A percentile compares a stretch with the other conserved stretches of the same genome.
Conservation (phyloP, 495 filamentous ascomycete genomes). For the Parachaetomium inaequale region DNA sequence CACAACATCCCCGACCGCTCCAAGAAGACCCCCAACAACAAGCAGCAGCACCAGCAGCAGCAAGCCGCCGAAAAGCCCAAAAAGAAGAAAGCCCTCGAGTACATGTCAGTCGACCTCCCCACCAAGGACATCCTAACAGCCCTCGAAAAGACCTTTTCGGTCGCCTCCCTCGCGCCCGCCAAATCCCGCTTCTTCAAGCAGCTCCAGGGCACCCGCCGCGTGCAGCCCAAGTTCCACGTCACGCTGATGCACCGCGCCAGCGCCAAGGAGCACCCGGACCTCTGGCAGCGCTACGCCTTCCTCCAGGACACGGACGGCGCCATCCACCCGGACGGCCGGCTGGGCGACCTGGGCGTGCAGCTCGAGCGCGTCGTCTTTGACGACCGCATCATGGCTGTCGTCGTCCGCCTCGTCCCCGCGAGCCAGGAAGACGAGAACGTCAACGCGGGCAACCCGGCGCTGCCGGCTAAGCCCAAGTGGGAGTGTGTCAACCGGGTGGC, state of each 20-base stretch:
- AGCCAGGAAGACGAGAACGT: slow-evolving; percentile 28
- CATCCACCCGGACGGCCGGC: slow-evolving; percentile 33
- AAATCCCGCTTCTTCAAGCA: slow-evolving; percentile 67
- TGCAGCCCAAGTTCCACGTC: slow-evolving; percentile 87
- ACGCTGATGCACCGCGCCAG: slow-evolving; percentile 81
- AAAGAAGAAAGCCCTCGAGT: slow-evolving; percentile 66
- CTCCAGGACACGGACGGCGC: slow-evolving; percentile 44
- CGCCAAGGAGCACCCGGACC: slow-evolving; percentile 52
- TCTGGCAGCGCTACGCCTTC: slow-evolving; percentile 66
- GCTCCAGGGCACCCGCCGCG: slow-evolving; percentile 64
- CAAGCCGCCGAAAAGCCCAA: slow-evolving; percentile 28
- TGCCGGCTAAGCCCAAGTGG: slow-evolving; percentile 42
- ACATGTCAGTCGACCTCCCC: slow-evolving; percentile 69
- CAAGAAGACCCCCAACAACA: slow-evolving; percentile 32
- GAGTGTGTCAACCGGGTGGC: slow-evolving; percentile 72
- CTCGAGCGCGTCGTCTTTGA: slow-evolving; percentile 72
- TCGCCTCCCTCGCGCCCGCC: slow-evolving; percentile 36
- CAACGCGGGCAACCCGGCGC: slow-evolving; percentile 24
- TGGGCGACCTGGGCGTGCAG: slow-evolving; percentile 48
- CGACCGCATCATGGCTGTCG: slow-evolving; percentile 78
- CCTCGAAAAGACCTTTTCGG: slow-evolving; percentile 66
- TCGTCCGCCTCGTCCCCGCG: slow-evolving; percentile 58
- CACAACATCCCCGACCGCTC: slow-evolving; percentile 60
- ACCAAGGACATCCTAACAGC: slow-evolving; percentile 53
- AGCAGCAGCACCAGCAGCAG: slow-evolving; percentile 42